phyloP scores from a whole-genome alignment of 1,284 basidiomycete species.

The Termitomyces sp. region DNA sequence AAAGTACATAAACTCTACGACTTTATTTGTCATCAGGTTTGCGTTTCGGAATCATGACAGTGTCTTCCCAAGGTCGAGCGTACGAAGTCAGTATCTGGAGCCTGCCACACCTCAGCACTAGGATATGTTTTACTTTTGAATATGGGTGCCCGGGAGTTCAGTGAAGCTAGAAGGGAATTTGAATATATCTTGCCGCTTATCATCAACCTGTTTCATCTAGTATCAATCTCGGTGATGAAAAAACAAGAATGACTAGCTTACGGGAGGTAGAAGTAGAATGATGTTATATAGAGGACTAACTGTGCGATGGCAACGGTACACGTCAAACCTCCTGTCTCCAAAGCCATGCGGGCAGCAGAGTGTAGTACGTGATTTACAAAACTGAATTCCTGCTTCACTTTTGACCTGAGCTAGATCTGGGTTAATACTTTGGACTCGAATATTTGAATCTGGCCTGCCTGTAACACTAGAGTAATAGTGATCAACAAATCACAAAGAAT shows the following conservation, averaged over 20 bases:
- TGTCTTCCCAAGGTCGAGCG: too few species aligned
- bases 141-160: neutral
- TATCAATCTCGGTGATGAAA: neutral
- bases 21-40: too few species aligned
- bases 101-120: neutral
- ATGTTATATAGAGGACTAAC: neutral
- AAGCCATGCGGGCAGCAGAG: slow-evolving; percentile 3
- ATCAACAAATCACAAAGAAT: slow-evolving; percentile 1
- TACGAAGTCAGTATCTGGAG: neutral
- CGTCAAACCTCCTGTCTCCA: slow-evolving; percentile 4
- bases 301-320: neutral
- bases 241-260: neutral
- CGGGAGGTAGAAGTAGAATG: neutral
- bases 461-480: neutral
- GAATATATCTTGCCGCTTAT: neutral
- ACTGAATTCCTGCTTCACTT: neutral
- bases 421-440: neutral
- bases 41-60: too few species aligned
- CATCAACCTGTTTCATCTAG: neutral
- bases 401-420: slow-evolving; percentile 1
- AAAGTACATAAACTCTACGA: too few species aligned
- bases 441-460: neutral
- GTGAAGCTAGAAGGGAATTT: neutral
- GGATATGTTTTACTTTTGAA: neutral
- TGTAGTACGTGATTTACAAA: slow-evolving; percentile 3